Evolutionary conservation across 1,284 basidiomycete species (phyloP), one percentile per base, ranked within the genome.

Genomic region (Singerocomus rubriflavus): DNA sequence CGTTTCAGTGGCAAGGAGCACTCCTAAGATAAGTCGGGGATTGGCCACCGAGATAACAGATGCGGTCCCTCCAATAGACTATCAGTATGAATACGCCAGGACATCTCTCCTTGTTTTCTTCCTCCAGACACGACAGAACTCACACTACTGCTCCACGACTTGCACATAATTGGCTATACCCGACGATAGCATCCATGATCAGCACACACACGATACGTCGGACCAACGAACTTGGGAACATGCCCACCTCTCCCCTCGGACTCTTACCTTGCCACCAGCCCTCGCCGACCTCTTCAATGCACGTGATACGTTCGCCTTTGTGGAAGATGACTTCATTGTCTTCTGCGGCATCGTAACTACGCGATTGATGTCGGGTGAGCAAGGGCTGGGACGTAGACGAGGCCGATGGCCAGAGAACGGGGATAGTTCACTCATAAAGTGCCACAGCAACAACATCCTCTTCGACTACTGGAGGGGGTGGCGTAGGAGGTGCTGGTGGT

Each of bases 231-330:
- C 88, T 86, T 57, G 93, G 93, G 83, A 97, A 94, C 56, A 93
- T 73, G 12, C 92, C 93, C 47, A 77, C 67, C 39, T 78, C 71
- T 2, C 90, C 91, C 49, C 79, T 70, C 38, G 65, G 51, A 55
- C 80, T 78, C 57, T 71, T 79, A 2, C 93, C 93, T 58, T 85
- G 78, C 93, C 93, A 96, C 93, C 93, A 96, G 57, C 93, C 91
- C 16, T 93, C 89, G 51, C 75, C 85, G 21, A 77, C 78, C 41
- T 82, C 80, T 64, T 88, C 84, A 42, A 92, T 87, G 36, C 86
- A 75, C 10, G 74, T 76, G 64, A 96, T 89, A 44, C 72, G 70
- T 33, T 93, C 91, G 17, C 90, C 91, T 66, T 93, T 91, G 27
- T 69, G 73, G 77, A 97, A 93, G 1, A 85, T 79, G 21, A 96